phyloP scores from a whole-genome alignment of 805 yeast genomes.

The Yamadazyma sp. region DNA sequence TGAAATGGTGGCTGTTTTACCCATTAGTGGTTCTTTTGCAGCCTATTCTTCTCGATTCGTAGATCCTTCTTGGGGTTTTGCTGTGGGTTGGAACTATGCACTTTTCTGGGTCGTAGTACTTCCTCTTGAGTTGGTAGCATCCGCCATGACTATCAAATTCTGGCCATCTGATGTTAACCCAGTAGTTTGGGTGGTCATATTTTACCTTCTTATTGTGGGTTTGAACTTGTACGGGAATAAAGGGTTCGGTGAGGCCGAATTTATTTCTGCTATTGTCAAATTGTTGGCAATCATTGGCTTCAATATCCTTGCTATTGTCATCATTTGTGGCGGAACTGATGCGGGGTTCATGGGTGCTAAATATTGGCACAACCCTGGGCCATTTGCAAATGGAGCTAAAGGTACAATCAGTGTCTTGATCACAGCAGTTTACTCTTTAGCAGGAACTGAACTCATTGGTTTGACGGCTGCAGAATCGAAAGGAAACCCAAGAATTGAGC shows the following conservation, averaged over 20 bases:
- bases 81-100: constrained; percentile 47
- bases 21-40: constrained; percentile 43
- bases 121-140: constrained; percentile 44
- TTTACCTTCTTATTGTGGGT: constrained; percentile 35
- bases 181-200: constrained; percentile 43
- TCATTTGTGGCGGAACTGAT: constrained; percentile 43
- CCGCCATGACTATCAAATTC: constrained; percentile 40
- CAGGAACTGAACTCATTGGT: constrained; percentile 44
- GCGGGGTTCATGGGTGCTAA: constrained; percentile 39
- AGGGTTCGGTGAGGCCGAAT: constrained; percentile 42
- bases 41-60: constrained; percentile 41
- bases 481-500: constrained; percentile 36
- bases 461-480: constrained; percentile 40
- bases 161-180: constrained; percentile 40
- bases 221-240: constrained; percentile 35
- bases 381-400: constrained; percentile 42
- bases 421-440: constrained; percentile 43
- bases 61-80: constrained; percentile 47
- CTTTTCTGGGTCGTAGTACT: constrained; percentile 44
- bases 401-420: constrained; percentile 40
- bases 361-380: constrained; percentile 38
- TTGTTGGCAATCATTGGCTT: constrained; percentile 41
- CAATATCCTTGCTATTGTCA: constrained; percentile 38
- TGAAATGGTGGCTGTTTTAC: constrained; percentile 38
- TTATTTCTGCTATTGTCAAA: constrained; percentile 34